Evolutionary conservation across 495 filamentous ascomycete genomes (phyloP), one percentile per base, ranked within the genome.

Genomic region (Penicillium alfredii): DNA sequence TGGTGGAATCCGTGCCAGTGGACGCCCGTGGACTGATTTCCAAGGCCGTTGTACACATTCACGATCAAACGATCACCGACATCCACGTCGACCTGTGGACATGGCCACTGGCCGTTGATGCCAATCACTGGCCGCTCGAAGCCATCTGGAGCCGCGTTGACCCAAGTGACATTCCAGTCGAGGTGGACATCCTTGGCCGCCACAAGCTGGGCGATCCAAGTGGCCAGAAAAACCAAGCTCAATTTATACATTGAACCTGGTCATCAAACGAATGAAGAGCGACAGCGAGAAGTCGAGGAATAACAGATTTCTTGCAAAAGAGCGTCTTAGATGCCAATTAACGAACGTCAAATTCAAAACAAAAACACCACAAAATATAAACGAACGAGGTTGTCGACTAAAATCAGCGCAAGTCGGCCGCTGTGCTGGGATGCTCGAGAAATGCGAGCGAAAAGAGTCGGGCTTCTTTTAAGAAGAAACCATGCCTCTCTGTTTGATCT

Each of bases 41-140:
- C 83, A 3, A 94, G 72, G 14, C 72, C 62, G 51, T 93, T 94
- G 44, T 78, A 58, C 32, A 86, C 73, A 46, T 88, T 79, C 38
- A 90, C 71, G 35, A 94, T 67, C 25, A 94, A 35, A 8, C 69
- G 68, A 51, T 93, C 88, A 35, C 86, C 86, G 3, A 83, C 56
- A 8, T 76, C 75, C 23, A 77, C 83, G 27, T 77, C 72, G 19
- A 90, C 79, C 25, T 66, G 61, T 3, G 84, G 86, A 33, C 80
- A 65, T 1, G 86, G 86, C 84, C 84, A 92, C 71, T 84, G 60
- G 2, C 72, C 74, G 48, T 94, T 94, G 69, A 92, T 87, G 35
- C 84, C 83, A 54, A 94, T 93, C 1, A 74, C 74, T 7, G 77
- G 78, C 9, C 87, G 74, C 11, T 75, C 64, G 33, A 74, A 73